Evolutionary conservation across 2,329 filamentous ascomycete species (phyloP).

Genomic region (Aspergillus sp.): DNA sequence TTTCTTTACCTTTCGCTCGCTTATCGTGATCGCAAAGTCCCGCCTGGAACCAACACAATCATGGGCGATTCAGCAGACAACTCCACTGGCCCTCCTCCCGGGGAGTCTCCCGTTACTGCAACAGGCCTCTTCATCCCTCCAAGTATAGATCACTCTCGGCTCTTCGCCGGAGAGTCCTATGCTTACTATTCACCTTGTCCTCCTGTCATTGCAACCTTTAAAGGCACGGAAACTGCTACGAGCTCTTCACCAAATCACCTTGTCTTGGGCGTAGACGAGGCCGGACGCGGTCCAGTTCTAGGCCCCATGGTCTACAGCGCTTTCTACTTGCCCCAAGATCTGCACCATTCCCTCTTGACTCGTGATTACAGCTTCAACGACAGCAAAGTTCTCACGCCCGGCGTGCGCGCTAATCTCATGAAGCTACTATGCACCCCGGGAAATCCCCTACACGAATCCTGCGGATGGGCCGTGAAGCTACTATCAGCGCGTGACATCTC

Average conservation of each 20-base stretch:
- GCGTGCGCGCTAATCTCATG: conserved; percentile 74
- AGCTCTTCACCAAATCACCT: conserved; percentile 5
- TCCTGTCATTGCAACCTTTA: conserved; percentile 51
- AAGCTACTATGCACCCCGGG: conserved; percentile 67
- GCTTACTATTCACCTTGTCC: conserved; percentile 72
- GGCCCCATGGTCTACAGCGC: conserved; percentile 70
- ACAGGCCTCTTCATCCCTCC: conserved; percentile 63
- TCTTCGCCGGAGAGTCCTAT: conserved; percentile 69
- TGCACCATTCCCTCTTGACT: conserved; percentile 72
- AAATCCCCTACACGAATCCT: conserved; percentile 61
- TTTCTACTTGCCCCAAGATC: conserved; percentile 69
- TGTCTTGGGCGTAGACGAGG: conserved; percentile 88
- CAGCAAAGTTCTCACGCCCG: conserved; percentile 83
- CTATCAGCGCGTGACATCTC: conserved; percentile 84
- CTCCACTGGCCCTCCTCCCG: conserved; percentile 25
- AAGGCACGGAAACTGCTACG: background rate
- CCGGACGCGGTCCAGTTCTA: conserved; percentile 89
- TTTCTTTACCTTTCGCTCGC: background rate
- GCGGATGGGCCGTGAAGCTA: conserved; percentile 80
- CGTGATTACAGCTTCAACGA: conserved; percentile 86
- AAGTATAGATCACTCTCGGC: conserved; percentile 60
- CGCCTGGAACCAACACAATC: background rate
- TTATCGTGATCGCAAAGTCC: background rate
- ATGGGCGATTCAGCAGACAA: conserved; percentile 1
- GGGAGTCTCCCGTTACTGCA: conserved; percentile 38